These are phyloP conservation scores for Aquanectria penicillioides DNA, from an alignment of 2,329 filamentous ascomycete genomes.

Conservation along the genomic window DNA sequence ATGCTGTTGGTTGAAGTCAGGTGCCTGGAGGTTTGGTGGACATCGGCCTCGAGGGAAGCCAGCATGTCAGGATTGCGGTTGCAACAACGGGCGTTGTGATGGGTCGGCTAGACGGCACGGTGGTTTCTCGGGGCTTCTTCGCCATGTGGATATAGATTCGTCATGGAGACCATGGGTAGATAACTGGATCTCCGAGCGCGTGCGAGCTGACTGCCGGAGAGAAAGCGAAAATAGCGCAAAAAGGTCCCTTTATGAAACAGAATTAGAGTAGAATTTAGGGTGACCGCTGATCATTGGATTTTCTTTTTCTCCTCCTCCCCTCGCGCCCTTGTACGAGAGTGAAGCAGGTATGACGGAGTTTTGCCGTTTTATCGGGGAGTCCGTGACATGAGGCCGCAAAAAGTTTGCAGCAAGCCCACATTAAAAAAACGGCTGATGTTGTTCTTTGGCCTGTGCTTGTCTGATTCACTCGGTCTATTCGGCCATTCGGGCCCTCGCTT, in stretches of 20 bases:
- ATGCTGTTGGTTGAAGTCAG: constrained; percentile 4
- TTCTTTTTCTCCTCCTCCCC: neutral
- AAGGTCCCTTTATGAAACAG: neutral
- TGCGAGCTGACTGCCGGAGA: neutral
- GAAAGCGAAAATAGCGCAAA: constrained; percentile 14
- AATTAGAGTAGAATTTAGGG: constrained; percentile 9
- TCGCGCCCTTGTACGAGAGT: no score
- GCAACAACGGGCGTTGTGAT: no score
- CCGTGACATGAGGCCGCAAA: no score
- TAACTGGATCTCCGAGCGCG: neutral
- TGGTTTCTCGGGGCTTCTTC: constrained; percentile 17
- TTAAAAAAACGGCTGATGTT: no score
- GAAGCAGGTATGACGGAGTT: no score
- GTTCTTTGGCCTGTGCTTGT: no score
- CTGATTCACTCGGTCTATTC: no score
- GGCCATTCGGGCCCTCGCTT: no score
- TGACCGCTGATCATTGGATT: neutral
- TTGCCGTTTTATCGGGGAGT: no score
- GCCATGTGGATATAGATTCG: constrained; percentile 10
- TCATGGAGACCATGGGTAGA: constrained; percentile 4
- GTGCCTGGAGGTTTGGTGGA: constrained; percentile 8
- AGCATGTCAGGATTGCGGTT: no score
- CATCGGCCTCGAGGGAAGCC: no score
- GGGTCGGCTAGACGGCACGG: constrained; percentile 19
- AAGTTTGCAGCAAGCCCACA: no score